phyloP scores from a whole-genome alignment of 495 filamentous ascomycete genomes.

The Venustampulla echinocandica region DNA sequence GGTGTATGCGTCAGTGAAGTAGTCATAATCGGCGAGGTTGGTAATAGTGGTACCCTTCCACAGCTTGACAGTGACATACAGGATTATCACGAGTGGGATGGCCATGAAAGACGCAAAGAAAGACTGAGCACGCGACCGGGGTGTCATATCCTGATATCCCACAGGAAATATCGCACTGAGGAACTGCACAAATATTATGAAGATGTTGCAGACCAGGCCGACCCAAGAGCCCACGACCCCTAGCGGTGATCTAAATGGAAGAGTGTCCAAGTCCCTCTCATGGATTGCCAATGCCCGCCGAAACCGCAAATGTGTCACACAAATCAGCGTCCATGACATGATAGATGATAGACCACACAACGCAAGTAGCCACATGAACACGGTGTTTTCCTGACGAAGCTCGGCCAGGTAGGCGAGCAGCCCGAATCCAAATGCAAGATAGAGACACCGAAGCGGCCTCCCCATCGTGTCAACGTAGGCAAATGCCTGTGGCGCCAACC shows the following conservation, averaged over 20 bases:
- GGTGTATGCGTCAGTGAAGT: too few relatives aligned
- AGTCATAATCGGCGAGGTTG: too few relatives aligned
- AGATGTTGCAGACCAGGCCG: conserved; percentile 48
- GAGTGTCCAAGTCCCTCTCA: conserved; percentile 56
- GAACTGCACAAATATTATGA: conserved; percentile 52
- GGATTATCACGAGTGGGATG: too few relatives aligned
- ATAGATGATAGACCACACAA: conserved; percentile 46
- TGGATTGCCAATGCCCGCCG: conserved; percentile 54
- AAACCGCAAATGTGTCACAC: conserved; percentile 50
- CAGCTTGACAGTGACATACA: too few relatives aligned
- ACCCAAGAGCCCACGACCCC: conserved; percentile 62
- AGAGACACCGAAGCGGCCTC: conserved; percentile 45
- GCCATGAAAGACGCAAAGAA: too few relatives aligned
- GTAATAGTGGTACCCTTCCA: too few relatives aligned
- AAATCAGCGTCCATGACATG: conserved; percentile 50
- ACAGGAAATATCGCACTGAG: too few relatives aligned
- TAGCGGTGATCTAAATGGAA: conserved; percentile 57
- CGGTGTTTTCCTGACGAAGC: conserved; percentile 29
- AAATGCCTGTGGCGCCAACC: conserved; percentile 49
- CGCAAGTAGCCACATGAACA: conserved; percentile 55
- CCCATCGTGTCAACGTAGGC: conserved; percentile 50
- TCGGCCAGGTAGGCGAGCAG: conserved; percentile 44
- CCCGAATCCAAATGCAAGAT: conserved; percentile 38
- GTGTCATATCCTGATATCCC: too few relatives aligned
- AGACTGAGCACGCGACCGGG: too few relatives aligned